Conservation (phyloP, 1,284 basidiomycete species). For the Cutaneotrichosporon cyanovorans region DNA sequence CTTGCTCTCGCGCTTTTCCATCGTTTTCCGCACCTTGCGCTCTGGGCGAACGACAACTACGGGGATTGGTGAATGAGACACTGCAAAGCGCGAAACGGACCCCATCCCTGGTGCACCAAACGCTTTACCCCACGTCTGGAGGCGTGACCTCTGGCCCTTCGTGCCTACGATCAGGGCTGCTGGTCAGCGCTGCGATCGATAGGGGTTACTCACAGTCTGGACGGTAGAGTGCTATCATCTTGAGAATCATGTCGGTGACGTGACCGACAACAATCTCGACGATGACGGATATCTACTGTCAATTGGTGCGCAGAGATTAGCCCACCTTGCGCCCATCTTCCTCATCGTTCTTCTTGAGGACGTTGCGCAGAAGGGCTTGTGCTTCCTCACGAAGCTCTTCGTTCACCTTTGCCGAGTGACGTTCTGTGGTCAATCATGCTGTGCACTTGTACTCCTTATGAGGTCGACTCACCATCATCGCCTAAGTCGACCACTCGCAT, state of each 20-base stretch:
- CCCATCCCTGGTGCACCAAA: constrained; percentile 53
- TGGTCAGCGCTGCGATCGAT: neutral
- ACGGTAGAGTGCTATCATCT: constrained; percentile 88
- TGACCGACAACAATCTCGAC: constrained; percentile 91
- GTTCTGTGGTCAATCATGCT: constrained; percentile 49
- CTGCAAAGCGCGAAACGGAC: constrained; percentile 58
- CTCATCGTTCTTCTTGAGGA: constrained; percentile 74
- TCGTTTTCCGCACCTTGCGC: constrained; percentile 71
- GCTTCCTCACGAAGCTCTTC: constrained; percentile 82
- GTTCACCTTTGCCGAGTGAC: constrained; percentile 53
- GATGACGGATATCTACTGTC: constrained; percentile 69
- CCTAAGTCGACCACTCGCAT: constrained; percentile 83
- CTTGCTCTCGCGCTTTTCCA: constrained; percentile 72
- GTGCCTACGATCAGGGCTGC: constrained; percentile 79
- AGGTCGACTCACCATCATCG: constrained; percentile 53
- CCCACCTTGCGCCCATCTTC: constrained; percentile 67
- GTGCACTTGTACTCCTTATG: neutral
- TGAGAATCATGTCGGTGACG: constrained; percentile 78
- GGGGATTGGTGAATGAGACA: constrained; percentile 82
- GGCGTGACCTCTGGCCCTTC: constrained; percentile 60
- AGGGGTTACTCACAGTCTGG: constrained; percentile 67
- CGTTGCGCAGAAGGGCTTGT: constrained; percentile 66
- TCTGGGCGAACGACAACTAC: constrained; percentile 84
- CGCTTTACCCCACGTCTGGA: constrained; percentile 55
- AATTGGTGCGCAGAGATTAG: constrained; percentile 4